A percentile compares a stretch with the other conserved stretches of the same genome.
phyloP scores from a whole-genome alignment of 306 rosid genomes.

The Hylodesmum podocarpum region DNA sequence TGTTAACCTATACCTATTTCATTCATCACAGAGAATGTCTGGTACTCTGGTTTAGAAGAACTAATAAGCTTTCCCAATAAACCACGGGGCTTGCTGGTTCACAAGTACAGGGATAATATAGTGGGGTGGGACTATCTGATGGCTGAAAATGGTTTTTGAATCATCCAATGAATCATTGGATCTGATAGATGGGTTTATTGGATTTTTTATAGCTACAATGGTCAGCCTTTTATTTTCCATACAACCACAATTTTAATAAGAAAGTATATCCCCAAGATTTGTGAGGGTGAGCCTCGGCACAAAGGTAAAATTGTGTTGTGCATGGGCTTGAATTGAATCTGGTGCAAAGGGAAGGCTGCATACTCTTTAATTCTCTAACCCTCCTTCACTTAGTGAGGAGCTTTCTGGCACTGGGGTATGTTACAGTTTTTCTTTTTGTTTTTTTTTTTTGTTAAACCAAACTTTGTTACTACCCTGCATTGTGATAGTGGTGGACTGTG shows the following conservation, averaged over 20 bases:
- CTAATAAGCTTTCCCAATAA: background rate
- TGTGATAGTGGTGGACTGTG: background rate
- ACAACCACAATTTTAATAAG: background rate
- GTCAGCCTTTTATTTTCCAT: background rate
- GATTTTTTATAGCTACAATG: background rate
- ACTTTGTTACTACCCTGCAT: background rate
- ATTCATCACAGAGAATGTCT: background rate
- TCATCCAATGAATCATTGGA: conserved; percentile 4
- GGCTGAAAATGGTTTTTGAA: background rate
- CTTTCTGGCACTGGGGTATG: too few relatives aligned
- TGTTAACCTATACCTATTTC: background rate
- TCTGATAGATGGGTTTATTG: background rate
- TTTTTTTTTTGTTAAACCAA: too few relatives aligned
- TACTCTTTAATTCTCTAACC: too few relatives aligned
- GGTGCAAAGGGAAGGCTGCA: too few relatives aligned
- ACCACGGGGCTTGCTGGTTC: background rate
- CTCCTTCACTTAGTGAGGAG: too few relatives aligned
- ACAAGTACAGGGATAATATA: conserved; percentile 5
- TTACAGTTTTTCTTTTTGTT: too few relatives aligned
- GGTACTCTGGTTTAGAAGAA: background rate
- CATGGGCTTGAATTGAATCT: too few relatives aligned
- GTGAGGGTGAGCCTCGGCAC: too few relatives aligned
- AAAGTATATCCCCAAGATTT: too few relatives aligned
- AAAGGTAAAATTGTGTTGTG: too few relatives aligned
- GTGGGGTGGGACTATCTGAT: conserved; percentile 2